Conservation (phyloP, 257 asterid species). For the Solanum phureja region DNA sequence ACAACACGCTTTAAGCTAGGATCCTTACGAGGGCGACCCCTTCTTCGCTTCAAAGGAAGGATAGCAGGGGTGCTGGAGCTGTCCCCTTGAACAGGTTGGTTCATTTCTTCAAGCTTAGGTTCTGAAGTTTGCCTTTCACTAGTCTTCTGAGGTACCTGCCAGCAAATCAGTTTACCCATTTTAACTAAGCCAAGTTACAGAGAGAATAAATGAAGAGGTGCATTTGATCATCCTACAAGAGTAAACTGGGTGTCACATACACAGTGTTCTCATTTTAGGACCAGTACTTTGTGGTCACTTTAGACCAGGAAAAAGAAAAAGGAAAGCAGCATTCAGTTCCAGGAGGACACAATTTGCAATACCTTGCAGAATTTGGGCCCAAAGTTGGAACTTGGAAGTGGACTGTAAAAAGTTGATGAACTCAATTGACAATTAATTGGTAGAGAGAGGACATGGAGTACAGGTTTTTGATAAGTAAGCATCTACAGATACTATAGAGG, state of each 20-base stretch:
- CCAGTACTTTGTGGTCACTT: background rate
- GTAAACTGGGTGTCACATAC: background rate
- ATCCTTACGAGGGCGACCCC: constrained; percentile 49
- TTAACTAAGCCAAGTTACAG: background rate
- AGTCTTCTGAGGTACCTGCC: background rate
- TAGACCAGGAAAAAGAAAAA: background rate
- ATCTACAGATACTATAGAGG: background rate
- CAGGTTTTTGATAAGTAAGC: background rate
- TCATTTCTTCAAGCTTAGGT: constrained; percentile 8
- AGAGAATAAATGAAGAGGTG: background rate
- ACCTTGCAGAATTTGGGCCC: background rate
- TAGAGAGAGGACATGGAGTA: background rate
- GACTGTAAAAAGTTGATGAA: background rate
- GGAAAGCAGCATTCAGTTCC: background rate
- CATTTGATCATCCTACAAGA: background rate
- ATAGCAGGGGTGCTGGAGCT: constrained; percentile 1
- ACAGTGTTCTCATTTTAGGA: background rate
- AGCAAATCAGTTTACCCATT: background rate
- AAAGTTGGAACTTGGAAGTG: background rate
- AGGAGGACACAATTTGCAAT: background rate
- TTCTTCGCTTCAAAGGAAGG: constrained; percentile 23
- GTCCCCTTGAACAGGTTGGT: constrained; percentile 25
- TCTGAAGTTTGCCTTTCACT: background rate
- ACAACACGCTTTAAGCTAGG: constrained; percentile 15
- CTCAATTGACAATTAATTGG: background rate